Percentiles rank a stretch among this genome's conserved stretches.
Evolutionary conservation across 306 rosid genomes (phyloP).

Genomic region (Pyrus communis): DNA sequence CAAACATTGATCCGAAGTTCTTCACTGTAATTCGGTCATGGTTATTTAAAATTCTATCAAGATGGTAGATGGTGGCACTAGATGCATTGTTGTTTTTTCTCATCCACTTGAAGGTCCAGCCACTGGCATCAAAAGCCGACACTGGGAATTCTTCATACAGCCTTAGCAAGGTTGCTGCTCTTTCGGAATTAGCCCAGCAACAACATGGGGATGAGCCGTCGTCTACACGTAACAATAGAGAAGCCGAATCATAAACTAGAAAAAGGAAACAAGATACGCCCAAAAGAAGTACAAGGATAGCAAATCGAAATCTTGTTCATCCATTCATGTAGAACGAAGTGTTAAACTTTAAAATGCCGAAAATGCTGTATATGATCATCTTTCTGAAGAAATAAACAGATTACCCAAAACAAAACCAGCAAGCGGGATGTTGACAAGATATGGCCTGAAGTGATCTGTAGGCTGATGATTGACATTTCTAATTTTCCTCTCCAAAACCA

Average conservation of each 20-base stretch:
- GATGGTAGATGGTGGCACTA: constrained; percentile 23
- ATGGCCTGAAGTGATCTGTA: constrained; percentile 12
- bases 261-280: neutral
- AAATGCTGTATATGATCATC: neutral
- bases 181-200: constrained; percentile 84
- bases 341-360: neutral
- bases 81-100: constrained; percentile 4
- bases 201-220: constrained; percentile 78
- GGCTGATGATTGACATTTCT: constrained; percentile 16
- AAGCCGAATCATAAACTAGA: neutral
- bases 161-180: constrained; percentile 71
- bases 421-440: constrained; percentile 56
- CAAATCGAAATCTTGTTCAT: neutral
- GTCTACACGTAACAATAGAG: constrained; percentile 29
- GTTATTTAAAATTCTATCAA: constrained; percentile 52
- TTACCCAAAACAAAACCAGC: constrained; percentile 85
- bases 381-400: constrained; percentile 12
- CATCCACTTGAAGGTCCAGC: constrained; percentile 12
- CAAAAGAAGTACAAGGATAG: neutral
- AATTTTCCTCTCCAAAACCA: constrained; percentile 55
- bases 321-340: neutral
- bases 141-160: constrained; percentile 47
- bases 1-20: constrained; percentile 51
- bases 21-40: constrained; percentile 48
- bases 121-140: constrained; percentile 13